phyloP scores from a whole-genome alignment of 2,329 filamentous ascomycete genomes.

The Metarhizium album region DNA sequence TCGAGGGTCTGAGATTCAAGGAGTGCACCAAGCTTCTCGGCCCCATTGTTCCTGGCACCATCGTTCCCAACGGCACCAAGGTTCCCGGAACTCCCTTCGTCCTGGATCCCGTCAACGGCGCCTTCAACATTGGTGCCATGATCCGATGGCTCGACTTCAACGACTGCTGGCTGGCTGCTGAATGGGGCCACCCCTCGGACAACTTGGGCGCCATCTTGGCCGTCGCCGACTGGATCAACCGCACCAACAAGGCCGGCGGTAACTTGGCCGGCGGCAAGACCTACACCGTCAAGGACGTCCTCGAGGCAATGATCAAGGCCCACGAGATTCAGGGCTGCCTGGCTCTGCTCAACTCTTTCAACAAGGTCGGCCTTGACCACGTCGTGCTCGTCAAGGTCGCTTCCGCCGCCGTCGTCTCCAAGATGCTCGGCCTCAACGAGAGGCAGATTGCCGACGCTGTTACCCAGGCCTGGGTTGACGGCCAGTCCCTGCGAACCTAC shows the following conservation, averaged over 20 bases:
- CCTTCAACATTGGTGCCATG: constrained; percentile 98
- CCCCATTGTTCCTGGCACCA: constrained; percentile 79
- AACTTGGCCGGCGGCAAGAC: constrained; percentile 83
- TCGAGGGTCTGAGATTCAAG: constrained; percentile 90
- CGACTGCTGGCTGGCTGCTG: constrained; percentile 97
- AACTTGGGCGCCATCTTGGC: constrained; percentile 95
- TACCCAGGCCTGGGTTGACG: constrained; percentile 95
- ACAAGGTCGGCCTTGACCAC: constrained; percentile 96
- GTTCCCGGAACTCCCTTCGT: constrained; percentile 89
- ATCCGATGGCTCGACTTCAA: constrained; percentile 99
- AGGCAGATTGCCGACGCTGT: constrained; percentile 90
- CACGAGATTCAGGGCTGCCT: constrained; percentile 98
- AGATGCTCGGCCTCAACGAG: constrained; percentile 85
- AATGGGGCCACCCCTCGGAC: constrained; percentile 98
- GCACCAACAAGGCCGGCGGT: constrained; percentile 64
- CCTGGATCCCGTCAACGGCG: constrained; percentile 88
- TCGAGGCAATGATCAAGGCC: constrained; percentile 98
- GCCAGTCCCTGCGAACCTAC: constrained; percentile 92
- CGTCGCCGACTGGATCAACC: constrained; percentile 93
- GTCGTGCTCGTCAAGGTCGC: constrained; percentile 98
- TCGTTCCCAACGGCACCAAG: constrained; percentile 83
- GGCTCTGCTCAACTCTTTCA: constrained; percentile 95
- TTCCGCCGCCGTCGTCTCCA: constrained; percentile 84
- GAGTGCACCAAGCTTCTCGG: constrained; percentile 93
- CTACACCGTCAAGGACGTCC: constrained; percentile 78